Evolutionary conservation across 2,329 filamentous ascomycete species (phyloP).

Genomic region (Mycosphaerelloides madeirae): DNA sequence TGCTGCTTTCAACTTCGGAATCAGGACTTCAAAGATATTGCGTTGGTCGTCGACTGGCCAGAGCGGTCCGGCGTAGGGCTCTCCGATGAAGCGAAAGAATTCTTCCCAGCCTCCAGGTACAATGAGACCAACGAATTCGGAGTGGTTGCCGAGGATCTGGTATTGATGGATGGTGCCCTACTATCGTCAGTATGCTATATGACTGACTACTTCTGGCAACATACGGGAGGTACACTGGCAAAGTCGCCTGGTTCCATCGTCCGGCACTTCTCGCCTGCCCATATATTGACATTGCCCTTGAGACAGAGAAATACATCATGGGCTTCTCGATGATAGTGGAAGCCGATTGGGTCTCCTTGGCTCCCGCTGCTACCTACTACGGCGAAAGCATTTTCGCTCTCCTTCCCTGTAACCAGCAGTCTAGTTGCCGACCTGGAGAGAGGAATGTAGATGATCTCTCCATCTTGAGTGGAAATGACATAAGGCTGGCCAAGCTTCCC

Average conservation of each 20-base stretch:
- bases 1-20: constrained; percentile 54
- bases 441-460: constrained; percentile 50
- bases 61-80: constrained; percentile 44
- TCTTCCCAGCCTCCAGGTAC: constrained; percentile 57
- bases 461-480: constrained; percentile 35
- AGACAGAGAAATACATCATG: constrained; percentile 56
- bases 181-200: constrained; percentile 2
- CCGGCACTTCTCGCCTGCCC: constrained; percentile 54
- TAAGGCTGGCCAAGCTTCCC: constrained; percentile 22
- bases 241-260: constrained; percentile 54
- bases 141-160: constrained; percentile 51
- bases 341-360: constrained; percentile 46
- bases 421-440: constrained; percentile 50
- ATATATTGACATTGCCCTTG: constrained; percentile 53
- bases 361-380: constrained; percentile 49
- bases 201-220: constrained; percentile 5
- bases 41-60: constrained; percentile 51
- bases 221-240: constrained; percentile 54
- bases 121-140: constrained; percentile 52
- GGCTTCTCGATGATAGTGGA: constrained; percentile 54
- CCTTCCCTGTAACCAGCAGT: constrained; percentile 49
- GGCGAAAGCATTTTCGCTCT: constrained; percentile 49
- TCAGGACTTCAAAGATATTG: constrained; percentile 46
- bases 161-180: constrained; percentile 53
- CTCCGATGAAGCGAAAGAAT: constrained; percentile 56